These are phyloP conservation scores for Kwoniella europaea DNA, from an alignment of 768 basidiomycete genomes.

Conservation along the genomic window DNA sequence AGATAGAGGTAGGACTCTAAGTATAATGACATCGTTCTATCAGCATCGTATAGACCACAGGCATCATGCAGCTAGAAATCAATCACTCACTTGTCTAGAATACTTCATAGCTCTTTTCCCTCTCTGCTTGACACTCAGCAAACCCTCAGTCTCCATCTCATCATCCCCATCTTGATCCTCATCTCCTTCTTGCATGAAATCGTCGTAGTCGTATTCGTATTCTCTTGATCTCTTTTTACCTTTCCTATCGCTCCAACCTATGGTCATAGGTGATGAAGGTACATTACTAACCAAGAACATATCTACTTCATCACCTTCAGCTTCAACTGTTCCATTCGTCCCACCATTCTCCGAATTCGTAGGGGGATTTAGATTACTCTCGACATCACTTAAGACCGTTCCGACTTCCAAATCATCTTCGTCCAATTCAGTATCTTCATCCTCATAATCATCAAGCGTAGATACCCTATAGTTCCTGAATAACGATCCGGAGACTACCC, in stretches of 20 bases:
- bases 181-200: conserved; percentile 7
- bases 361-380: conserved; percentile 8
- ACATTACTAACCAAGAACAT: conserved; percentile 7
- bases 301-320: conserved; percentile 24
- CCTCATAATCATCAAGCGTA: not conserved
- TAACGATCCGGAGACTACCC: conserved; percentile 5
- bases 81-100: conserved; percentile 12
- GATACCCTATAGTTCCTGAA: conserved; percentile 5
- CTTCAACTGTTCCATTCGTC: not conserved
- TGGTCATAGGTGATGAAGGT: conserved; percentile 2
- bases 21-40: not conserved
- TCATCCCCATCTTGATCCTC: conserved; percentile 28
- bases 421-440: conserved; percentile 7
- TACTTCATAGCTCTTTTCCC: conserved; percentile 14
- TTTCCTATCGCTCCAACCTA: conserved; percentile 1
- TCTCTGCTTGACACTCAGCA: conserved; percentile 10
- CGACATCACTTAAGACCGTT: conserved; percentile 21
- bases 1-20: conserved; percentile 2
- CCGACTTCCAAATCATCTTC: conserved; percentile 18
- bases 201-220: conserved; percentile 1
- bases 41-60: not conserved
- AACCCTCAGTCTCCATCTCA: conserved; percentile 23
- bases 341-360: conserved; percentile 4
- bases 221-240: conserved; percentile 16
- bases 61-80: not conserved